A percentile compares a stretch with the other conserved stretches of the same genome.
phyloP scores from a whole-genome alignment of 352 stramenopile genomes.

The Thraustochytrium sp. region DNA sequence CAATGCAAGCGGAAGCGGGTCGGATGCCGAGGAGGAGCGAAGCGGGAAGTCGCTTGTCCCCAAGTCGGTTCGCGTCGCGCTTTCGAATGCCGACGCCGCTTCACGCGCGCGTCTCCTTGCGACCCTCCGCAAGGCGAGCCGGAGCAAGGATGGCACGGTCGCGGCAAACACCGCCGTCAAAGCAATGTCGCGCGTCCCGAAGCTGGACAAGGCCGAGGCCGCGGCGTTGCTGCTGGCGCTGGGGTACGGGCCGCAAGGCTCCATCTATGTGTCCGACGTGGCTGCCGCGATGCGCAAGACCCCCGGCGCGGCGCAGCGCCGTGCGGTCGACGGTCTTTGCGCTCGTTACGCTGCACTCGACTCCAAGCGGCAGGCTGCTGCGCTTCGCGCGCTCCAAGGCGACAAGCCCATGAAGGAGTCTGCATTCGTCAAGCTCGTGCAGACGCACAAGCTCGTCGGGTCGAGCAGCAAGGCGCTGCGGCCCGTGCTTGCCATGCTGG shows the following conservation, averaged over 20 bases:
- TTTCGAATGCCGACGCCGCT: too few species aligned
- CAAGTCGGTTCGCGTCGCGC: too few species aligned
- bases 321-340: neutral
- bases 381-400: neutral
- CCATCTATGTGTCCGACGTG: neutral
- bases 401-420: neutral
- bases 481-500: too few species aligned
- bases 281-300: neutral
- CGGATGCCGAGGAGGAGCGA: neutral
- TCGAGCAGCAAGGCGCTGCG: too few species aligned
- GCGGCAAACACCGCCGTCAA: neutral
- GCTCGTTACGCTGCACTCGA: neutral
- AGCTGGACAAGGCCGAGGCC: neutral
- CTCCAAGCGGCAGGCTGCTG: neutral
- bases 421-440: neutral
- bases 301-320: neutral
- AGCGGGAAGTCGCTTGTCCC: neutral
- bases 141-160: neutral
- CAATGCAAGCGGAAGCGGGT: too few species aligned
- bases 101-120: neutral
- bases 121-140: neutral
- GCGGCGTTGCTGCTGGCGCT: neutral
- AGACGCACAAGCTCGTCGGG: neutral
- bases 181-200: neutral
- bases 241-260: neutral